phyloP scores from a whole-genome alignment of 805 yeast genomes.

The Saturnispora sanitii region DNA sequence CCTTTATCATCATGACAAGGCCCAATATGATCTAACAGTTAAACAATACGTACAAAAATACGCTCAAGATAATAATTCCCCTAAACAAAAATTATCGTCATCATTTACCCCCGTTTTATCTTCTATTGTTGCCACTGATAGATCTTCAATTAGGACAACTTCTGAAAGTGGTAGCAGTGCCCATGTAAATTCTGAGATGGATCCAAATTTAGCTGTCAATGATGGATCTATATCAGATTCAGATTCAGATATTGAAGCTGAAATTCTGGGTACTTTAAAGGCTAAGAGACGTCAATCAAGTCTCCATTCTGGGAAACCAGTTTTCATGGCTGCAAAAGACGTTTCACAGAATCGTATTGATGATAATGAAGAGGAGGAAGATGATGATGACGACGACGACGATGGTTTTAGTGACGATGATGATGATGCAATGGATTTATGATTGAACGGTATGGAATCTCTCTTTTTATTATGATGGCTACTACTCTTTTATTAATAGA shows the following conservation, averaged over 20 bases:
- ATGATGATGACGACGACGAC: neutral
- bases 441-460: too few relatives aligned
- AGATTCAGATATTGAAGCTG: conserved; percentile 6
- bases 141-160: too few relatives aligned
- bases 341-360: neutral
- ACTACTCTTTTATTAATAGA: too few relatives aligned
- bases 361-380: neutral
- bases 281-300: conserved; percentile 7
- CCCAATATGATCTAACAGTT: conserved; percentile 58
- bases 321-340: neutral
- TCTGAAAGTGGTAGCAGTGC: conserved; percentile 2
- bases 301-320: neutral
- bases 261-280: conserved; percentile 2
- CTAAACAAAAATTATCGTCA: too few relatives aligned
- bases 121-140: too few relatives aligned
- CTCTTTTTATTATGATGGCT: too few relatives aligned
- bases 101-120: too few relatives aligned
- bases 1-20: conserved; percentile 58
- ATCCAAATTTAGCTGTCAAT: neutral
- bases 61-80: conserved; percentile 49
- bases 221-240: neutral
- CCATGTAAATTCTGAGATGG: too few relatives aligned
- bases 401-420: neutral
- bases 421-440: neutral
- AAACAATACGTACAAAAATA: conserved; percentile 62